These are phyloP conservation scores for Urochloa ruziziensis DNA, from an alignment of 176 grass and related monocot genomes.

Conservation along the genomic window DNA sequence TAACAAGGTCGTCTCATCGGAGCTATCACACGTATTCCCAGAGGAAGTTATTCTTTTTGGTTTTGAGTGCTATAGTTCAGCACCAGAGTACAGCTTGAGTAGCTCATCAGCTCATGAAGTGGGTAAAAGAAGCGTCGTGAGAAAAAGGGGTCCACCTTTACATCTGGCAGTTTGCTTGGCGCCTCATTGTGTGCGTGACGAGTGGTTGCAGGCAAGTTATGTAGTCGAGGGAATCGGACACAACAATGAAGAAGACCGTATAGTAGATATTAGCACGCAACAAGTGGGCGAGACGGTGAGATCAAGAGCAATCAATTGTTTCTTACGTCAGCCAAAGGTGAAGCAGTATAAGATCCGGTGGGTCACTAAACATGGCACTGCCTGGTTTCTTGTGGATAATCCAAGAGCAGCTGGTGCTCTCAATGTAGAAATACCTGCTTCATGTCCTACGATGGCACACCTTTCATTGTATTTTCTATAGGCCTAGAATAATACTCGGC, in stretches of 20 bases:
- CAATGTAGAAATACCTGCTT: no score
- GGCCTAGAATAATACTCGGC: no score
- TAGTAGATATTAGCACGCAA: background rate
- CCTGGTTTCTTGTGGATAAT: background rate
- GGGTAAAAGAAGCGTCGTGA: background rate
- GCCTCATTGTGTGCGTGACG: background rate
- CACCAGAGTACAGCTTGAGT: background rate
- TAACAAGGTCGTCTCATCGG: background rate
- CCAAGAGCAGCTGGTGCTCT: background rate
- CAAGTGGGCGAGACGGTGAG: background rate
- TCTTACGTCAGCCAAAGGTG: background rate
- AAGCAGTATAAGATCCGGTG: background rate
- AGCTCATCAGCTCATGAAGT: background rate
- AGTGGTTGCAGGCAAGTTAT: background rate
- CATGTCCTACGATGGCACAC: no score
- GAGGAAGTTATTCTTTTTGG: background rate
- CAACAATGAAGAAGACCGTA: background rate
- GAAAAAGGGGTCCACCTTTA: background rate
- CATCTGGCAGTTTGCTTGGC: rapidly evolving
- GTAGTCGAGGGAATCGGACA: background rate
- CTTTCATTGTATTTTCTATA: no score
- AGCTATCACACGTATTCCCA: background rate
- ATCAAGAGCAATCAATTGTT: background rate
- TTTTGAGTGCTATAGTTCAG: background rate
- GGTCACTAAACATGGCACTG: background rate